Evolutionary conservation across 805 yeast genomes (phyloP).

Genomic region (Kazachstania martiniae): DNA sequence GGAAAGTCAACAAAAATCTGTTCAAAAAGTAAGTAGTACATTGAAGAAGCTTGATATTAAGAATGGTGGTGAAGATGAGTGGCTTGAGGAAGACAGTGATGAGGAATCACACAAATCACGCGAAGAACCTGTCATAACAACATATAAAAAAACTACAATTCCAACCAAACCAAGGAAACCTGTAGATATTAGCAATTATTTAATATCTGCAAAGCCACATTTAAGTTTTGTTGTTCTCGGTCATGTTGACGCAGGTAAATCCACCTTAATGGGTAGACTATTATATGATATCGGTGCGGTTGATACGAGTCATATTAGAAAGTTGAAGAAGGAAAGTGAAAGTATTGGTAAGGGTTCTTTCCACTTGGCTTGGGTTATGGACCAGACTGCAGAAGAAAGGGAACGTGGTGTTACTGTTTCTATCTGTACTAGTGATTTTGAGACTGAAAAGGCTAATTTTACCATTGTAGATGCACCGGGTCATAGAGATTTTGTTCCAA

Average conservation of each 20-base stretch:
- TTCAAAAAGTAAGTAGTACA: conserved; percentile 9
- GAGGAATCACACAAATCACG: conserved; percentile 12
- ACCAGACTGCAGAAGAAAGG: conserved; percentile 96
- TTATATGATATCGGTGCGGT: conserved; percentile 90
- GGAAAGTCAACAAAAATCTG: background rate
- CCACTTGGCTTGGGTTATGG: conserved; percentile 99
- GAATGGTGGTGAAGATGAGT: conserved; percentile 16
- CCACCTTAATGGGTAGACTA: conserved; percentile 96
- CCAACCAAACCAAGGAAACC: conserved; percentile 26
- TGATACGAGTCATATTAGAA: conserved; percentile 91
- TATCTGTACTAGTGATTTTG: conserved; percentile 93
- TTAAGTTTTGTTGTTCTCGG: conserved; percentile 96
- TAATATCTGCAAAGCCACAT: conserved; percentile 86
- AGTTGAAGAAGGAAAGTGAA: conserved; percentile 93
- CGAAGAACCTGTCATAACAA: conserved; percentile 9
- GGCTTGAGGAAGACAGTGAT: conserved; percentile 4
- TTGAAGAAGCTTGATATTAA: too few relatives aligned
- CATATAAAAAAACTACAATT: conserved; percentile 19
- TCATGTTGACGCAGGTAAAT: conserved; percentile 98
- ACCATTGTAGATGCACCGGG: conserved; percentile 99
- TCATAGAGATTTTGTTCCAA: conserved; percentile 95
- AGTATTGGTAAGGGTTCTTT: conserved; percentile 99
- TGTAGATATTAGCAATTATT: conserved; percentile 61
- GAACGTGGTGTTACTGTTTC: conserved; percentile 98
- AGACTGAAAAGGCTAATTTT: conserved; percentile 88